Base-by-base conservation (phyloP, 441 rosid genomes). In the Erysimum cheiri region DNA sequence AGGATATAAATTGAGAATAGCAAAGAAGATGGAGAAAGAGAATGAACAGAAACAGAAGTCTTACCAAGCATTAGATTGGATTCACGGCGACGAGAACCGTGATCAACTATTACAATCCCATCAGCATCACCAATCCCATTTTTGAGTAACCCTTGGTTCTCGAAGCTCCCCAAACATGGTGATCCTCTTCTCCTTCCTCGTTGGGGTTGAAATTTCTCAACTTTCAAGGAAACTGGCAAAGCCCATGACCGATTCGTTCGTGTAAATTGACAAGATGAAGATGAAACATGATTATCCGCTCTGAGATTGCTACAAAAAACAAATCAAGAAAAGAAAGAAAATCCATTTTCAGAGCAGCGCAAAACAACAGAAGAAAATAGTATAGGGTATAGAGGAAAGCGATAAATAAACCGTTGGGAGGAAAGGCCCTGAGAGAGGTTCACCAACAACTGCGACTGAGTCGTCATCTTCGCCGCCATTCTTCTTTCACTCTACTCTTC, bases 41-140 rank as follows among this genome's bases (percentile, higher is more conserved):
- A 24, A 22, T 8, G 4, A 37, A 31, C 11, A 33, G 22, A 56
- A 61, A 22, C 28, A 60, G 2, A 62, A 62, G 49, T 50, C 88
- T 82, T 69, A 92, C 99, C 76, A 46, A 92, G 87, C 98, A 94
- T 88, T 62, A 86, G 84, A 80, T 94, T 94, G 10, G 98, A 92
- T 75, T 94, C 96, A 26, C 46, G 79, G 52, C 96, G 97, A 44
- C 96, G 94, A 1, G 97, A 94, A 13, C 98, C 99, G 49, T 94
- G 98, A 77, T 94, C 99, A 5, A 94, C 97, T 33, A 94, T 90
- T 73, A 94, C 81, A 49, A 94, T 70, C 32, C 91, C 98, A 72
- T 94, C 97, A 55, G 64, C 70, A 47, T 79, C 83, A 53, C 96
- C 74, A 6, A 86, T 62, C n/a, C 83, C 80, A 32, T 31, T 67